Evolutionary conservation across 192 early-diverging fungal species (phyloP), one percentile per base, ranked within the genome.

Genomic region (Backusella luteola): DNA sequence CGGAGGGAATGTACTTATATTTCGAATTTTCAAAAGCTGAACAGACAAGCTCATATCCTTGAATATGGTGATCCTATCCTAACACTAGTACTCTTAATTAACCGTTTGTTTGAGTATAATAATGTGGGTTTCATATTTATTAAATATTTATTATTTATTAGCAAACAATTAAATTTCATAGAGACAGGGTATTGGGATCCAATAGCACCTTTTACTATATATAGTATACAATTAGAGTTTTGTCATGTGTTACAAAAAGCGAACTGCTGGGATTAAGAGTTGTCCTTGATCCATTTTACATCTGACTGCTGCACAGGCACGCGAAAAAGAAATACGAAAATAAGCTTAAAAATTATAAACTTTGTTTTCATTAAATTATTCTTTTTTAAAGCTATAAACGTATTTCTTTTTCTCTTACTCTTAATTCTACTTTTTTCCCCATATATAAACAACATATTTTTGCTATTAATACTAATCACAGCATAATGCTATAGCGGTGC

Each of bases 321-420:
- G 56, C 56, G 56, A 63, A 63, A 11, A 63, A 26, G 56, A 63
- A 29, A 63, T 63, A 29, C 56, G 29, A 63, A 63, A 63, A 63
- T 63, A 63, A 29, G 56, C 23, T 63, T 63, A n/a, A 63, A 63
- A 63, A 26, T 26, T 26, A 59, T 59, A 59, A 59, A 59, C 53
- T 21, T 26, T 59, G 53, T 23, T 59, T 59, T 59, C 56, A 63
- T 63, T 63, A 63, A 63, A 63, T 63, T 29, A 63, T 63, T 63
- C 23, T 63, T 29, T 63, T 63, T 39, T 29, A 63, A 29, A 63
- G 56, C 8, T 63, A 29, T 29, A 63, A 29, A 14, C 26, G 4
- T 63, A 26, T 63, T 63, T 29, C 3, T 11, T 29, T 29, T 63
- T 2, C 56, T 63, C 56, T 29, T 29, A 14, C 23, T 63, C 56